Base-by-base conservation (phyloP, 805 yeast species). In the Isabelozyma gotoi region DNA sequence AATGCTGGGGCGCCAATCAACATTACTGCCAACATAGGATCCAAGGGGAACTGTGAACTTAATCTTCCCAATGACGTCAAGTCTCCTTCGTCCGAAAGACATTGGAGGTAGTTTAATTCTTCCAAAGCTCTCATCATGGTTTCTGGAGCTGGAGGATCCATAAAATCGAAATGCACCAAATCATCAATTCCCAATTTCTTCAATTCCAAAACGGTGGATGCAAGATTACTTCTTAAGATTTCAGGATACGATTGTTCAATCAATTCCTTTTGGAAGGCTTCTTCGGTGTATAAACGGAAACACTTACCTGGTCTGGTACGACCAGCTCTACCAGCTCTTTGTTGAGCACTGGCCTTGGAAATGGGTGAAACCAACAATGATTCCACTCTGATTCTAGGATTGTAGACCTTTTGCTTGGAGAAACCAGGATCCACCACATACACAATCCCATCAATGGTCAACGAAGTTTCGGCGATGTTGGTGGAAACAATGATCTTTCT, bases 81-180 rank as follows among this genome's bases (percentile, higher is more conserved):
- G 42, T 85, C 84, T 47, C 98, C 99, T 38, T 89, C 92, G 62
- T 94, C 97, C 52, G 88, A 88, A 41, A 92, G 76, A 70, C 97
- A 94, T 17, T 85, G 84, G 48, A 92, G 73, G 61, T 89, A 94
- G 61, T 94, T 91, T 57, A 92, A 76, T 65, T 92, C 99, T 65
- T 92, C 99, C 49, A 92, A 73, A 0, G 98, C 98, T 63, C 99
- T 79, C 99, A 94, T 94, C 99, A 92, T 94, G 5, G 99, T 94
- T 67, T 92, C 99, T 7, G 99, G 99, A 2, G 98, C 98, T 11
- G 99, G 99, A 6, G 99, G 98, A 61, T 92, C 99, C 96, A 92
- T 92, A 62, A 94, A 92, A 64, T 94, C 99, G 60, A 92, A 92
- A 68, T 92, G 98, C 33, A 94, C 99, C 58, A 92, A 79, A 68